phyloP scores from a whole-genome alignment of 179 eudicot species.

The Pouteria campechiana region DNA sequence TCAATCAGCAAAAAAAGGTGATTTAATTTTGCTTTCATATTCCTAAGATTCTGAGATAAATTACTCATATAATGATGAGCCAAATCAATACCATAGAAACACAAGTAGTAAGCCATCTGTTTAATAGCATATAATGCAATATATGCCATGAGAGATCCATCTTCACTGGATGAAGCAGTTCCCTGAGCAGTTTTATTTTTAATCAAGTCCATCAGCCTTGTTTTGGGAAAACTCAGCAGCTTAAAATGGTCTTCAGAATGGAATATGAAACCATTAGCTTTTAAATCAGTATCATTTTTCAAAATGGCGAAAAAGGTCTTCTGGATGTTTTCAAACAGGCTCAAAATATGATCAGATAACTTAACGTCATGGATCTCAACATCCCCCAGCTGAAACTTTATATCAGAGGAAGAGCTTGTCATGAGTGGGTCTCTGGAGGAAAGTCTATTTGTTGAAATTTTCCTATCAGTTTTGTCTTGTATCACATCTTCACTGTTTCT shows the following conservation, averaged over 20 bases:
- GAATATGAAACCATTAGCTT: conserved; percentile 7
- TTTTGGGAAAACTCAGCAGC: conserved; percentile 38
- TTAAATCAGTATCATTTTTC: conserved; percentile 17
- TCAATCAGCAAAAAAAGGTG: conserved; percentile 26
- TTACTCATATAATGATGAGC: conserved; percentile 26
- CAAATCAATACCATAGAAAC: conserved; percentile 43
- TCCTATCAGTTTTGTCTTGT: conserved; percentile 15
- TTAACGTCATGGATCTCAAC: conserved; percentile 30
- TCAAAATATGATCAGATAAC: conserved; percentile 36
- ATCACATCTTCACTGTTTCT: conserved; percentile 18
- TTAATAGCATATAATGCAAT: conserved; percentile 44
- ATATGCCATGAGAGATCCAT: conserved; percentile 14
- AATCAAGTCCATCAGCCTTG: conserved; percentile 29
- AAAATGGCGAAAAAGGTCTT: conserved; percentile 29
- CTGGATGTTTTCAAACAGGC: conserved; percentile 23
- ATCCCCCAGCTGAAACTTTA: conserved; percentile 20
- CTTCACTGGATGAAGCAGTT: conserved; percentile 13
- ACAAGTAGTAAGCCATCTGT: conserved; percentile 61
- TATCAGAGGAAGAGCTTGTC: conserved; percentile 10
- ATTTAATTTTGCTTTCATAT: conserved; percentile 23
- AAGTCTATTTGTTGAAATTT: conserved; percentile 11
- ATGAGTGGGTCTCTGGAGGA: conserved; percentile 13
- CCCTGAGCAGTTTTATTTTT: conserved; percentile 7
- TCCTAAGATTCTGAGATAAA: conserved; percentile 22
- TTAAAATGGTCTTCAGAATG: conserved; percentile 13